A percentile compares a stretch with the other conserved stretches of the same genome.
phyloP scores from a whole-genome alignment of 75 land plant genomes.

The Pinus taeda region DNA sequence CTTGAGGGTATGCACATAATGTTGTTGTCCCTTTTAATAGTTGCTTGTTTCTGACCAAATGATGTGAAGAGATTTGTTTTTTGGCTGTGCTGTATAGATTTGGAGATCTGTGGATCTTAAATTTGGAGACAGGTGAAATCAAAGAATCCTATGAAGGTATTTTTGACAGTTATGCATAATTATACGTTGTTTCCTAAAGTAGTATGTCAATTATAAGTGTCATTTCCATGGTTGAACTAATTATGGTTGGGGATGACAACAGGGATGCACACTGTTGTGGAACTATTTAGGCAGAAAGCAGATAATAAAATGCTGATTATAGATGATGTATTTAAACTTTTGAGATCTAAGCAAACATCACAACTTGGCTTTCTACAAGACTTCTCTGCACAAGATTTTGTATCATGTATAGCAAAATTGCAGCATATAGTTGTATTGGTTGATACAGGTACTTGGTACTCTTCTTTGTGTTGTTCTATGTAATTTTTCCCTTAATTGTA shows the following conservation, averaged over 20 bases:
- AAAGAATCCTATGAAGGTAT: constrained; percentile 48
- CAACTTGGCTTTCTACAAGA: constrained; percentile 12
- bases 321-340: constrained; percentile 15
- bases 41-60: neutral
- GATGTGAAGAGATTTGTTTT: constrained; percentile 6
- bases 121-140: constrained; percentile 38
- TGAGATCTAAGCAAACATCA: constrained; percentile 14
- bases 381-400: constrained; percentile 21
- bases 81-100: constrained; percentile 39
- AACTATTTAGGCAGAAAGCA: constrained; percentile 26
- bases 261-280: constrained; percentile 20
- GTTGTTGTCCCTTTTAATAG: neutral
- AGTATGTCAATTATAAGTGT: neutral
- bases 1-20: neutral
- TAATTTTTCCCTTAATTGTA: neutral
- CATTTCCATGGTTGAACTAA: neutral
- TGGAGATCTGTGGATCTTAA: constrained; percentile 51
- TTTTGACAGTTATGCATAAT: neutral
- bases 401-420: constrained; percentile 49
- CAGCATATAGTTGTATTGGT: constrained; percentile 33
- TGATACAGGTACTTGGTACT: constrained; percentile 54
- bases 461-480: neutral
- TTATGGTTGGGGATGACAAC: constrained; percentile 17
- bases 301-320: constrained; percentile 20
- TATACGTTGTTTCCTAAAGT: neutral